These are phyloP conservation scores for Russula sp. DNA, from an alignment of 768 basidiomycete species.

Conservation along the genomic window DNA sequence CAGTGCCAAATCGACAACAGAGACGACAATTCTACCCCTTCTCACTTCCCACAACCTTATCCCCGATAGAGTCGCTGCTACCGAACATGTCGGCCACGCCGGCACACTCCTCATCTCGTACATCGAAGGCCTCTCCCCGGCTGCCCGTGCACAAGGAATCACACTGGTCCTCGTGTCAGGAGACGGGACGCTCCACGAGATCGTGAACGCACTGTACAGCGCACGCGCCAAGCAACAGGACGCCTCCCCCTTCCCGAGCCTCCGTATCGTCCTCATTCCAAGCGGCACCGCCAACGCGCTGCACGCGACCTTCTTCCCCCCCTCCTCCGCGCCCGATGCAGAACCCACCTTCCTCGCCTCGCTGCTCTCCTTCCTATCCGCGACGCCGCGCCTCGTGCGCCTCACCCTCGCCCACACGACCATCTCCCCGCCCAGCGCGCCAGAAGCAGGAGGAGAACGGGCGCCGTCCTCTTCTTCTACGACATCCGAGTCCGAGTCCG, in stretches of 20 bases:
- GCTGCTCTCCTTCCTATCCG: constrained; percentile 25
- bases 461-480: not conserved
- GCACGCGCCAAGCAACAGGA: not conserved
- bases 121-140: constrained; percentile 32
- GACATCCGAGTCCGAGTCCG: not conserved
- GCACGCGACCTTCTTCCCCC: constrained; percentile 70
- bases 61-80: constrained; percentile 42
- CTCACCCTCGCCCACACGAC: constrained; percentile 53
- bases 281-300: constrained; percentile 93
- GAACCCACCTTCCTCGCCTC: constrained; percentile 39
- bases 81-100: constrained; percentile 50
- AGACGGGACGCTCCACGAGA: constrained; percentile 90
- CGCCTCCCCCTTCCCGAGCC: not conserved
- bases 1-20: constrained; percentile 46
- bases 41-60: constrained; percentile 39
- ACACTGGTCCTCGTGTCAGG: constrained; percentile 69
- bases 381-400: constrained; percentile 30
- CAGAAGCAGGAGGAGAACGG: not conserved
- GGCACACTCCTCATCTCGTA: constrained; percentile 37
- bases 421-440: constrained; percentile 26
- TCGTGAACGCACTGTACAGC: constrained; percentile 54
- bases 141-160: constrained; percentile 28
- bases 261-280: constrained; percentile 54
- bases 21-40: constrained; percentile 58
- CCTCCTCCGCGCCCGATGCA: constrained; percentile 26